Evolutionary conservation across 768 basidiomycete genomes (phyloP).

Genomic region (Melanogaster broomeanus): DNA sequence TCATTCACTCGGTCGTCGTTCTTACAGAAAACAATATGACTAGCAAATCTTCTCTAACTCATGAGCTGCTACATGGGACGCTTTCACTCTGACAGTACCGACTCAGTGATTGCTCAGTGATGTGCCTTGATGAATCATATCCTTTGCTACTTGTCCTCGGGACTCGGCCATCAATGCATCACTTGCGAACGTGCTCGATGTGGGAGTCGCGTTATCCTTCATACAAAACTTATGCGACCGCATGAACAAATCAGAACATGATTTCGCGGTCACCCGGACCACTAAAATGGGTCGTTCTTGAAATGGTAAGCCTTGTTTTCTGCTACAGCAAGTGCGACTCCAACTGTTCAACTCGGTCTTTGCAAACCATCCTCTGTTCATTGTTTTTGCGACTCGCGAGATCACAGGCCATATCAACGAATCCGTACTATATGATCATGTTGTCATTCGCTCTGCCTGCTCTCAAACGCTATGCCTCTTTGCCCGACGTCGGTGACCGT

Average conservation of each 20-base stretch:
- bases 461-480: not conserved
- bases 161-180: too few relatives aligned
- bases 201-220: not conserved
- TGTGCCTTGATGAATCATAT: too few relatives aligned
- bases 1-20: too few relatives aligned
- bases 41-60: too few relatives aligned
- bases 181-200: not conserved
- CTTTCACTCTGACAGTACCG: too few relatives aligned
- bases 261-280: not conserved
- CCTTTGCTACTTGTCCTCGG: too few relatives aligned
- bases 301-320: conserved; percentile 25
- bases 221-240: not conserved
- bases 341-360: not conserved
- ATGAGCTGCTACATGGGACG: too few relatives aligned
- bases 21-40: too few relatives aligned
- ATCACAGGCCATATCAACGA: not conserved
- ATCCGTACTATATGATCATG: not conserved
- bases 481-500: not conserved
- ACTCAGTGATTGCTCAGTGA: too few relatives aligned
- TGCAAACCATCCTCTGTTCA: not conserved
- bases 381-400: not conserved
- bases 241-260: conserved; percentile 13
- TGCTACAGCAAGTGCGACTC: conserved; percentile 5
- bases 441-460: not conserved
- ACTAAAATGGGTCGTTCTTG: conserved; percentile 10